These are phyloP conservation scores for Salix brachista DNA, from an alignment of 345 rosid genomes.

Conservation along the genomic window DNA sequence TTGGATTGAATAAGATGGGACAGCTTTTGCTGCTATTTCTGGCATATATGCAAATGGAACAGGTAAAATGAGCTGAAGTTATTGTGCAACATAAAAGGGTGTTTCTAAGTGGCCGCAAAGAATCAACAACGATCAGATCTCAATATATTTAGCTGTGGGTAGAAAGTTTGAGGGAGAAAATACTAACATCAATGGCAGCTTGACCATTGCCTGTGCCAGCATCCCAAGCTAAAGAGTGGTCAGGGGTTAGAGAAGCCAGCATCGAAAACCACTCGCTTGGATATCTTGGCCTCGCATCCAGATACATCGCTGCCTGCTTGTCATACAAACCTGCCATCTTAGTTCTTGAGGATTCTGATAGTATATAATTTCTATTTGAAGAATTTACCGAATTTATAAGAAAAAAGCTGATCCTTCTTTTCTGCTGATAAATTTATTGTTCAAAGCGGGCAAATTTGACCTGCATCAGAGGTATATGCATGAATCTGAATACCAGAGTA, in stretches of 20 bases:
- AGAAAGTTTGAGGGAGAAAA: not conserved
- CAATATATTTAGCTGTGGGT: not conserved
- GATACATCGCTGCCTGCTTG: conserved; percentile 50
- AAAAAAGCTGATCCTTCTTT: too few species aligned
- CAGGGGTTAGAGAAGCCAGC: conserved; percentile 45
- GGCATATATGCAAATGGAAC: too few species aligned
- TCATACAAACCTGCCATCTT: conserved; percentile 60
- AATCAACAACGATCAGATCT: too few species aligned
- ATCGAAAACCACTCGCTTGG: conserved; percentile 50
- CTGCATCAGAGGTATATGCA: not conserved
- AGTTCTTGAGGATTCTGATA: too few species aligned
- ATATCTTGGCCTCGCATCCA: conserved; percentile 50
- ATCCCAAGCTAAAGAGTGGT: conserved; percentile 59
- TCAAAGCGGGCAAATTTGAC: not conserved
- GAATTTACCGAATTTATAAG: not conserved
- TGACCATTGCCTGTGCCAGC: conserved; percentile 71
- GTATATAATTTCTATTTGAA: not conserved
- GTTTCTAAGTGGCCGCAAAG: too few species aligned
- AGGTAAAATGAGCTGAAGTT: too few species aligned
- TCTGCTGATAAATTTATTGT: not conserved
- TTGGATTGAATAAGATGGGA: too few species aligned
- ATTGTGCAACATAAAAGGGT: too few species aligned
- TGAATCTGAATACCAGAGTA: too few species aligned
- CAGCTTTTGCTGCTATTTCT: too few species aligned
- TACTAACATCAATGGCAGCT: conserved; percentile 49